Evolutionary conservation across 208 protist genomes (phyloP).

Genomic region (Crithidia sp.): DNA sequence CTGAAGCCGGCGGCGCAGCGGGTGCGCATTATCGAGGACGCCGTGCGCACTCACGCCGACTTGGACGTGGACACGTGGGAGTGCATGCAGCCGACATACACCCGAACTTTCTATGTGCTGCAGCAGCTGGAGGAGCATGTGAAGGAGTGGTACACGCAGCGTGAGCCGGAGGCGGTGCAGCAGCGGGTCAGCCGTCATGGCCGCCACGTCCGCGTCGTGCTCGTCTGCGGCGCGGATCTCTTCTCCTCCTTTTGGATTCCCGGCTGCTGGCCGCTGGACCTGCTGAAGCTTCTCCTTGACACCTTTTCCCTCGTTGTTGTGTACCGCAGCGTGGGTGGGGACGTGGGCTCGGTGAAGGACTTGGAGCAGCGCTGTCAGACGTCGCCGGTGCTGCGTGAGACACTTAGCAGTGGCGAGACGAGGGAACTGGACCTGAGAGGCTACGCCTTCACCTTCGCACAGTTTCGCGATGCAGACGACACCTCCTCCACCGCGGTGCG

Average conservation of each 20-base stretch:
- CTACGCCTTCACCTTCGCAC: slow-evolving; percentile 54
- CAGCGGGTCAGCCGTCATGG: slow-evolving; percentile 20
- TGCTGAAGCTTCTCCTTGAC: slow-evolving; percentile 65
- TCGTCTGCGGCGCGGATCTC: slow-evolving; percentile 80
- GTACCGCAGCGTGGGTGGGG: slow-evolving; percentile 5
- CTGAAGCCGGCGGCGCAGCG: slow-evolving; percentile 51
- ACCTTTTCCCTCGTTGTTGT: slow-evolving; percentile 62
- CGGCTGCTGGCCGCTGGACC: slow-evolving; percentile 62
- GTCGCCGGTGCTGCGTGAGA: slow-evolving; percentile 30
- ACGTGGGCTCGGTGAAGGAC: slow-evolving; percentile 1
- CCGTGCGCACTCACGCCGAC: slow-evolving; percentile 43
- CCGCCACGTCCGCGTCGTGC: slow-evolving; percentile 46
- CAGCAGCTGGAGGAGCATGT: slow-evolving; percentile 61
- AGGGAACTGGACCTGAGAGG: slow-evolving; percentile 44
- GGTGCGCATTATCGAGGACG: slow-evolving; percentile 40
- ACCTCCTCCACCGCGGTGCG: slow-evolving; percentile 73
- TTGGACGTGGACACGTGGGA: slow-evolving; percentile 81
- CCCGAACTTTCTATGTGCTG: slow-evolving; percentile 66
- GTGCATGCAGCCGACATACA: slow-evolving; percentile 65
- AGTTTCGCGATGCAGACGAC: slow-evolving; percentile 36
- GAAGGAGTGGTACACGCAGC: slow-evolving; percentile 46
- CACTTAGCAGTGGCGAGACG: slow-evolving; percentile 13
- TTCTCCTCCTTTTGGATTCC: slow-evolving; percentile 76
- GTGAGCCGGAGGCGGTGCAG: slow-evolving; percentile 21
- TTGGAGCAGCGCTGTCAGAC: slow-evolving; percentile 13